Conservation (phyloP, 257 asterid species). For the Petunia axillaris region DNA sequence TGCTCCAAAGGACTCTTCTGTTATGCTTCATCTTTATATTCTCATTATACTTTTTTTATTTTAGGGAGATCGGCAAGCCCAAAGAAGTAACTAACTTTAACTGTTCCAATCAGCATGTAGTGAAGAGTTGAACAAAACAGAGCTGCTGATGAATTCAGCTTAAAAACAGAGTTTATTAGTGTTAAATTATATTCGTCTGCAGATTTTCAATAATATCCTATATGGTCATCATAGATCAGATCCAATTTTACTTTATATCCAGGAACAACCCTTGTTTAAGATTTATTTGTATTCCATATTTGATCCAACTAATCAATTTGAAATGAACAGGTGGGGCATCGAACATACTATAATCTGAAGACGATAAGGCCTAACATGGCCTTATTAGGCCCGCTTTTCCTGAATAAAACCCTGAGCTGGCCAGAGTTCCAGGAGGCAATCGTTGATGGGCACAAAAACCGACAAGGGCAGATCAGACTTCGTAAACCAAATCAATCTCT, state of each 20-base stretch:
- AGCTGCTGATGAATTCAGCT: no score
- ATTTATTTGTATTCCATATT: background rate
- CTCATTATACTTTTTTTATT: no score
- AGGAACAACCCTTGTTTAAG: background rate
- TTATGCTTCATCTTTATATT: no score
- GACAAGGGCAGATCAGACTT: slow-evolving; percentile 78
- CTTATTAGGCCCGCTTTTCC: slow-evolving; percentile 79
- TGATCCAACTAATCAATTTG: background rate
- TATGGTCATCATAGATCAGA: background rate
- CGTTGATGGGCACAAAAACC: slow-evolving; percentile 63
- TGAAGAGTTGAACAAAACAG: no score
- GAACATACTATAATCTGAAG: slow-evolving; percentile 66
- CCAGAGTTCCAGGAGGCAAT: slow-evolving; percentile 68
- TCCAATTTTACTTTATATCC: background rate
- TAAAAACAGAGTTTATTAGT: no score
- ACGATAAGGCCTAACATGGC: slow-evolving; percentile 89
- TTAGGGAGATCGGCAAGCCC: no score
- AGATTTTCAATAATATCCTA: background rate
- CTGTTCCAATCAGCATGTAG: no score
- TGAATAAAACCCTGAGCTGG: slow-evolving; percentile 77
- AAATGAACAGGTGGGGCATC: slow-evolving; percentile 64
- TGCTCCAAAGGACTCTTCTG: no score
- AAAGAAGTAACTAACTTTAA: no score
- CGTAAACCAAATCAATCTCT: slow-evolving; percentile 73
- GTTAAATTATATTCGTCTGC: no score